These are phyloP conservation scores for Arthroderma sp. DNA, from an alignment of 2,329 filamentous ascomycete genomes.

Conservation along the genomic window DNA sequence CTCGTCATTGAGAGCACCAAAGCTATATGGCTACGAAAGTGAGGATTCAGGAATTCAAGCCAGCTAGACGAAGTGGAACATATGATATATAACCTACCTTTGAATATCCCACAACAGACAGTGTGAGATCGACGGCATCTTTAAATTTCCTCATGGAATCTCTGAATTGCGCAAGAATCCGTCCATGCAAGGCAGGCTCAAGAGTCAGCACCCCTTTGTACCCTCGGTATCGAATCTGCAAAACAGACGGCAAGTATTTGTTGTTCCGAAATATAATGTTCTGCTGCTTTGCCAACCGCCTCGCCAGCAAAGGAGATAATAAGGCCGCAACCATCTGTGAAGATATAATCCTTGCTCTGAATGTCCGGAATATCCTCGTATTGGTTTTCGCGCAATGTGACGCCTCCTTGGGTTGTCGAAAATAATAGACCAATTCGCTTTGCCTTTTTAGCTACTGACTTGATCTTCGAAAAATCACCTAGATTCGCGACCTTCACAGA, in stretches of 20 bases:
- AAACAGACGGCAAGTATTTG: constrained; percentile 20
- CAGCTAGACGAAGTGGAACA: too few relatives aligned
- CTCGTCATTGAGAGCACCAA: constrained; percentile 32
- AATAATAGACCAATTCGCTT: constrained; percentile 33
- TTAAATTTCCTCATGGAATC: too few relatives aligned
- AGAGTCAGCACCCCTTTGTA: too few relatives aligned
- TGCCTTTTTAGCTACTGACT: constrained; percentile 31
- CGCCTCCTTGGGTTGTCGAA: constrained; percentile 23
- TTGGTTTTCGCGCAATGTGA: constrained; percentile 20
- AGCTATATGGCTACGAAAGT: constrained; percentile 24
- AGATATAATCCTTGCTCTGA: constrained; percentile 24
- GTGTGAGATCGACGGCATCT: too few relatives aligned
- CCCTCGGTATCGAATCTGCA: too few relatives aligned
- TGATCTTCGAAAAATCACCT: constrained; percentile 24
- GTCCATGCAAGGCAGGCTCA: too few relatives aligned
- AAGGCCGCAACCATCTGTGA: constrained; percentile 32
- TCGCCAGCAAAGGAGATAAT: constrained; percentile 24
- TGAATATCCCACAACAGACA: constrained; percentile 29
- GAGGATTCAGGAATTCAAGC: background rate
- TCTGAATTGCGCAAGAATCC: too few relatives aligned
- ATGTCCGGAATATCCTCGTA: constrained; percentile 29
- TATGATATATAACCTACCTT: constrained; percentile 17
- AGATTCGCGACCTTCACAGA: too few relatives aligned
- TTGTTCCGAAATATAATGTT: constrained; percentile 24
- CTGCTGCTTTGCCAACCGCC: constrained; percentile 19